Conservation (phyloP, 768 basidiomycete species). For the Leccinum disarticulatum region DNA sequence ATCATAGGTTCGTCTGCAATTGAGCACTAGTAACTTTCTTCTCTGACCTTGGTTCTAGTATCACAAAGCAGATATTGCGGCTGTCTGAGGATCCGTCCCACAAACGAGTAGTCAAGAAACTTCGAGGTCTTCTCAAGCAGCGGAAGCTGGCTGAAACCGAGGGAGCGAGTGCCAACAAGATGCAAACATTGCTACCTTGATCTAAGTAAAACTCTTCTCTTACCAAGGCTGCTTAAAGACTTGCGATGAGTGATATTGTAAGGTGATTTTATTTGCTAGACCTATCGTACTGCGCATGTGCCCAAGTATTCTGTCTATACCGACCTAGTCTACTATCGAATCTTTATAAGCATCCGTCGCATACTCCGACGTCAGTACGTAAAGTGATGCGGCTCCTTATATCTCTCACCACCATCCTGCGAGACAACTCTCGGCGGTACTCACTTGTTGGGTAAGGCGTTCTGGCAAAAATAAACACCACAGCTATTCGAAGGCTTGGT, state of each 20-base stretch:
- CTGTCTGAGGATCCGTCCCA: constrained; percentile 42
- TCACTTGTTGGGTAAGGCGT: constrained; percentile 15
- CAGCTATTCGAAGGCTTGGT: constrained; percentile 11
- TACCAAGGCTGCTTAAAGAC: not conserved
- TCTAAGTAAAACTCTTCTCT: not conserved
- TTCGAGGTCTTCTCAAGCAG: constrained; percentile 40
- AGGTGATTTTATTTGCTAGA: constrained; percentile 8
- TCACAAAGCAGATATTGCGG: constrained; percentile 43
- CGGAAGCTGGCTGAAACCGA: constrained; percentile 27
- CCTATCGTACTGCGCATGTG: constrained; percentile 8
- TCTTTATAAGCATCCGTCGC: not conserved
- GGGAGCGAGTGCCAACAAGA: not conserved
- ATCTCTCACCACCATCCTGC: constrained; percentile 25
- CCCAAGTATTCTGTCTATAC: not conserved
- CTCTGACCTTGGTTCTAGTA: constrained; percentile 33
- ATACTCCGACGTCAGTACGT: constrained; percentile 24
- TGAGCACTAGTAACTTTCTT: not conserved
- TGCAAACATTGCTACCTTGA: constrained; percentile 5
- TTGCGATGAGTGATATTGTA: constrained; percentile 16
- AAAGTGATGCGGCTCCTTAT: constrained; percentile 28
- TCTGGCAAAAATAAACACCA: constrained; percentile 21
- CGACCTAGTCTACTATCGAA: not conserved
- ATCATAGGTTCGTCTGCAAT: constrained; percentile 46
- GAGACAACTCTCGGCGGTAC: constrained; percentile 14
- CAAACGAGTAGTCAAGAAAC: constrained; percentile 33